A percentile compares a stretch with the other conserved stretches of the same genome.
These are phyloP conservation scores for Suillus tomentosus DNA, from an alignment of 768 basidiomycete genomes.

Conservation along the genomic window DNA sequence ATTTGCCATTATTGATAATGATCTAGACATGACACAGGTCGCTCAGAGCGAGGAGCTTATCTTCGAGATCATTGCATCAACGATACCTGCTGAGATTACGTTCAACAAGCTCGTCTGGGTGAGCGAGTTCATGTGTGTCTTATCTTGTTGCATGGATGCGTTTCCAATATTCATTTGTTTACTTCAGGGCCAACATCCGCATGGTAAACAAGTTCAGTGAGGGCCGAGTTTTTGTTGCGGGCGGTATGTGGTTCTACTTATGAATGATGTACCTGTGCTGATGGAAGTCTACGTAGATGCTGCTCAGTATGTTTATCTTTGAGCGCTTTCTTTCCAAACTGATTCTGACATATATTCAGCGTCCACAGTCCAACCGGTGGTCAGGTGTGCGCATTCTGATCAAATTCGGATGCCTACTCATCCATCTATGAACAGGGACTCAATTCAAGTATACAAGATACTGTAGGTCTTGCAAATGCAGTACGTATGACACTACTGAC, in stretches of 20 bases:
- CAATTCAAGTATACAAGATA: slow-evolving; percentile 41
- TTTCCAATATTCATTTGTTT: neutral
- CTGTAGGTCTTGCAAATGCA: slow-evolving; percentile 27
- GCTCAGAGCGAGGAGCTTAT: slow-evolving; percentile 28
- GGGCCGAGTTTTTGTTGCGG: neutral
- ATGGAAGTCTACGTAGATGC: neutral
- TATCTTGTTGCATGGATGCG: neutral
- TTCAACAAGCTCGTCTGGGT: slow-evolving; percentile 29
- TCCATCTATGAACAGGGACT: slow-evolving; percentile 32
- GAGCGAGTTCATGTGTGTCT: slow-evolving; percentile 32
- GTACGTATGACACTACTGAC: neutral
- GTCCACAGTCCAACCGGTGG: slow-evolving; percentile 3
- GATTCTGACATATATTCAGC: neutral
- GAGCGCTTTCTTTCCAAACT: neutral
- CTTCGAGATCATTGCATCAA: slow-evolving; percentile 27
- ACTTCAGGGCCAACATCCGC: neutral
- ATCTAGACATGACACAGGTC: slow-evolving; percentile 19
- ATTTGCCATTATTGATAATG: slow-evolving; percentile 10
- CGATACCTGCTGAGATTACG: slow-evolving; percentile 22
- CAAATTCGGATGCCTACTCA: neutral
- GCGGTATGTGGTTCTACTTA: slow-evolving; percentile 4
- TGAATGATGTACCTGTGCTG: neutral
- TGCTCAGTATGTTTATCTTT: neutral
- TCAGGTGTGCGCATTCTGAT: neutral
- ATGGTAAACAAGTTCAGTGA: neutral